Base-by-base conservation (phyloP, 2,329 filamentous ascomycete genomes). In the Colletotrichum orchidophilum region DNA sequence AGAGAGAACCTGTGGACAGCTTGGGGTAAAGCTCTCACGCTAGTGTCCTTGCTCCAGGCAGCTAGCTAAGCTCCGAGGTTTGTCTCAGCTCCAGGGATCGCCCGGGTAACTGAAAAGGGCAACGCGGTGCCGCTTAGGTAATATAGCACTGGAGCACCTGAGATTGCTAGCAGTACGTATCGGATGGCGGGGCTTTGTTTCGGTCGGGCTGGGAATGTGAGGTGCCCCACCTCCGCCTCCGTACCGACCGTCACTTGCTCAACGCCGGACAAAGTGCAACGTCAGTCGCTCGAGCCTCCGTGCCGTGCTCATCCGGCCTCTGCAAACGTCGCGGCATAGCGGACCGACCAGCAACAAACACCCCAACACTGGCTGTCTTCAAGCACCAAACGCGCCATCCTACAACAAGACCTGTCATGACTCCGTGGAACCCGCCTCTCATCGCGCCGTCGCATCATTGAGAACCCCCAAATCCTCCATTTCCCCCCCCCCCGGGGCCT, bases 191-290 rank as follows among this genome's bases (percentile, higher is more conserved):
- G 42, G 54, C 54, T 49, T 53, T 46, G 55, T 61, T 66, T 66
- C 64, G 64, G 55, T 55, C 55, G 64, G 54, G 54, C 54, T 57
- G 11, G 33, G 39, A 18, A 7, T 52, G 31, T 33, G 26, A 11
- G 35, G 26, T 27, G 42, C 46, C 61, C 66, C 61, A 46, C 53
- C 52, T 52, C 65, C 67, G 63, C 50, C 39, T 61, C 58, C 58
- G 57, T 60, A 21, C 67, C 67, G 67, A 66, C 35, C 39, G n/a
- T 49, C 26, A 60, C 29, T 60, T 63, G 59, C 46, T 60, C 63
- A 65, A 46, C 27, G 31, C 62, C 61, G 66, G 62, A 54, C 27
- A 46, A 61, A 35, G 55, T 53, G 54, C 62, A 55, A 61, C 62
- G 21, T 60, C 62, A 60, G 9, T 26, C 55, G n/a, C 49, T 35